Evolutionary conservation across 495 filamentous ascomycete genomes (phyloP).

Genomic region (Margaritispora aquatica): DNA sequence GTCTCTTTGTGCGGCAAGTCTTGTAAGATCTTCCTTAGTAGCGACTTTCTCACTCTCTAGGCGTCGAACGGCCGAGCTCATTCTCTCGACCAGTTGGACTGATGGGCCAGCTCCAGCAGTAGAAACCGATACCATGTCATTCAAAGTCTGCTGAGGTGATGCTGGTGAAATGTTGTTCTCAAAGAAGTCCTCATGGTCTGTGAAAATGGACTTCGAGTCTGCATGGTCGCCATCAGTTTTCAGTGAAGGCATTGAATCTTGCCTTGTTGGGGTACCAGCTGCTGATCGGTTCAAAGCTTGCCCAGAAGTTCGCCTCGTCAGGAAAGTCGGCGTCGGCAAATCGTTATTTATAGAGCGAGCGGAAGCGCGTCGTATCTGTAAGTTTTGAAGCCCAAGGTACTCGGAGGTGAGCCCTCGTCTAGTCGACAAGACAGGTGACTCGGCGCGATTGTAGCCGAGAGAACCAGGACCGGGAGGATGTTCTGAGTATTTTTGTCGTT

Average conservation of each 20-base stretch:
- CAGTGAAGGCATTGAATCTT: conserved; percentile 20
- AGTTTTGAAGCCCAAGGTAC: conserved; percentile 22
- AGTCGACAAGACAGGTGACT: conserved; percentile 41
- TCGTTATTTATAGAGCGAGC: conserved; percentile 23
- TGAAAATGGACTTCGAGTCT: conserved; percentile 50
- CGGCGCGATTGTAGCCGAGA: conserved; percentile 30
- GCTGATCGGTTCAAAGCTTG: conserved; percentile 15
- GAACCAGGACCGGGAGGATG: conserved; percentile 31
- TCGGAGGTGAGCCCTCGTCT: conserved; percentile 29
- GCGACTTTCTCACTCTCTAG: conserved; percentile 87
- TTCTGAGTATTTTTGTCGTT: conserved; percentile 69
- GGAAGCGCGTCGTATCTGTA: conserved; percentile 20
- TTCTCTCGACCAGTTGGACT: conserved; percentile 93
- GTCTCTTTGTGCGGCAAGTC: conserved; percentile 77
- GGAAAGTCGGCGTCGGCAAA: conserved; percentile 6
- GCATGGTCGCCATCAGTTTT: conserved; percentile 24
- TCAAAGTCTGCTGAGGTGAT: conserved; percentile 67
- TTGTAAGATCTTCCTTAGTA: conserved; percentile 73
- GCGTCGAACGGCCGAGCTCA: conserved; percentile 86
- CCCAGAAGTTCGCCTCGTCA: conserved; percentile 13
- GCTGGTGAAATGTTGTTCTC: conserved; percentile 48
- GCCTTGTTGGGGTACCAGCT: conserved; percentile 18
- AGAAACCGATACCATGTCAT: conserved; percentile 84
- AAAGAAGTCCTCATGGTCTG: conserved; percentile 65
- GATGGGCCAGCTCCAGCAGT: conserved; percentile 86